Percentiles rank a stretch among this genome's conserved stretches.
These are phyloP conservation scores for Macaranga tanarius DNA, from an alignment of 441 rosid genomes.

Conservation along the genomic window DNA sequence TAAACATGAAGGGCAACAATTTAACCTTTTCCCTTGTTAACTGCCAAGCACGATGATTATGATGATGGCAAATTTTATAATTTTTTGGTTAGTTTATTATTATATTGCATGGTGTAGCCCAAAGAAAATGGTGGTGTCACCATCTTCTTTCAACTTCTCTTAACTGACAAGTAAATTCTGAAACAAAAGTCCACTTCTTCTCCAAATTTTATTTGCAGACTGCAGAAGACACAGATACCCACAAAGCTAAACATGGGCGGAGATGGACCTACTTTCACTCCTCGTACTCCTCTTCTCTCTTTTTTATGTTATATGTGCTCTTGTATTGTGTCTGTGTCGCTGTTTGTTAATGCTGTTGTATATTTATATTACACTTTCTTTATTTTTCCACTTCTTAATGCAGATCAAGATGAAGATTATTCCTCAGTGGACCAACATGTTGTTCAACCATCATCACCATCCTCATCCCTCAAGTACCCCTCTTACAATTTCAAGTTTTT, in stretches of 20 bases:
- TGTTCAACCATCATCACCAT: not conserved
- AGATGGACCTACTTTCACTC: not conserved
- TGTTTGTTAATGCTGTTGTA: too few relatives aligned
- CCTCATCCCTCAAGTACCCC: not conserved
- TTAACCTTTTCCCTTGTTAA: too few relatives aligned
- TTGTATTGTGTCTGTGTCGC: too few relatives aligned
- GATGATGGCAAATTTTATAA: too few relatives aligned
- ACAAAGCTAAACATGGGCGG: slow-evolving; percentile 30
- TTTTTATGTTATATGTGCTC: too few relatives aligned
- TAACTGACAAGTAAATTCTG: slow-evolving; percentile 4
- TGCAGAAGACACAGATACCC: too few relatives aligned
- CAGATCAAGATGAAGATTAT: slow-evolving; percentile 15
- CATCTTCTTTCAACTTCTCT: not conserved
- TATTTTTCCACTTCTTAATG: not conserved
- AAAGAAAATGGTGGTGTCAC: not conserved
- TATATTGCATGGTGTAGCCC: too few relatives aligned
- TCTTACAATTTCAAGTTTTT: slow-evolving; percentile 16
- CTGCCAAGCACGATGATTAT: too few relatives aligned
- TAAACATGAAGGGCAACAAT: too few relatives aligned
- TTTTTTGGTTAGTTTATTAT: too few relatives aligned
- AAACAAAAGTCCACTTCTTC: not conserved
- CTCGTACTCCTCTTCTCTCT: too few relatives aligned
- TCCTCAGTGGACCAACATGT: slow-evolving; percentile 15
- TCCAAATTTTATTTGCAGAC: too few relatives aligned
- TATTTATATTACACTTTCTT: not conserved